Evolutionary conservation across 495 filamentous ascomycete genomes (phyloP), one percentile per base, ranked within the genome.

Genomic region (Neurospora pannonica): DNA sequence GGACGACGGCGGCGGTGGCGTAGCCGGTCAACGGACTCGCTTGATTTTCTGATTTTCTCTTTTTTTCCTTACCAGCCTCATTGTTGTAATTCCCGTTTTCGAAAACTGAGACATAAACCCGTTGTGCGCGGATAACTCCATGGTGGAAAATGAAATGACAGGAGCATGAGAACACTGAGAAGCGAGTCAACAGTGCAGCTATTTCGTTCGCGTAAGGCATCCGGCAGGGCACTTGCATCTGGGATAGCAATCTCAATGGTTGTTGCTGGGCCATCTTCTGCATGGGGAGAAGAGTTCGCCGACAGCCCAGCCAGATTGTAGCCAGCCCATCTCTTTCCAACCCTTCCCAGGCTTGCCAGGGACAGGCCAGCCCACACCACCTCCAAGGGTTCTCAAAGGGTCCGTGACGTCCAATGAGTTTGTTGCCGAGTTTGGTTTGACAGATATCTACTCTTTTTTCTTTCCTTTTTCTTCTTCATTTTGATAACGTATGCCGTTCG

Each of bases 151-250:
- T 62, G 71, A 72, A 60, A 72, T 67, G 54, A 67, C 54, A 72
- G 71, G 21, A 60, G 67, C 54, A 43, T 42, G 70, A 73, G 70
- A 71, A 43, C 38, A 11, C 13, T 24, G 39, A 48, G 73, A 75
- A 70, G 72, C 74, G 69, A 69, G 71, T 67, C 54, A 67, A 67
- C 54, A 67, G 28, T 67, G 37, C 75, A 74, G 69, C 73, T 71
- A 73, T 74, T 75, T 76, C 67, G 48, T 77, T 78, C 79, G 81
- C 78, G 79, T 80, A 82, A 82, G 70, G 75, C 78, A 76, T 80
- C 81, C 79, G 81, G 79, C 78, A 81, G 77, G 69, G 60, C 75
- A 73, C 78, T 74, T 81, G 80, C 79, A 79, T 79, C 76, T 75
- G 71, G 70, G 71, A 70, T 70, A 38, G 48, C 70, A 74, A 72